These are phyloP conservation scores for Zygotorulaspora sp. DNA, from an alignment of 805 yeast genomes.

Conservation along the genomic window DNA sequence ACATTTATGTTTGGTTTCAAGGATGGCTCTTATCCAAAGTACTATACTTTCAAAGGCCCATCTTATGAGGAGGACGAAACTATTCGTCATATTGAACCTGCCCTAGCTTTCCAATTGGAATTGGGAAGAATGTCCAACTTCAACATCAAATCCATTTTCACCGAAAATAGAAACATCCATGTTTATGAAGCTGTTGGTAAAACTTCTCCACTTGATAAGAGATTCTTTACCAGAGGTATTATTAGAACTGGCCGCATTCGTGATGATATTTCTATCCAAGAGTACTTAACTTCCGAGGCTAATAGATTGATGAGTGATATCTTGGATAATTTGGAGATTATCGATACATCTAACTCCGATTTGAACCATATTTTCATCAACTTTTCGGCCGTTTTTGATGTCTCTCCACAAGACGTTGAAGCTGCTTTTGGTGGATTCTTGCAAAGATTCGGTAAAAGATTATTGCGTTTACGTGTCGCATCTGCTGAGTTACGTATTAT, in stretches of 20 bases:
- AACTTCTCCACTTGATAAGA: slow-evolving; percentile 86
- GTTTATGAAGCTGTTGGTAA: slow-evolving; percentile 96
- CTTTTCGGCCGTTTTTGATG: slow-evolving; percentile 92
- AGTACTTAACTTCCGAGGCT: slow-evolving; percentile 93
- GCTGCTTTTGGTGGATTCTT: slow-evolving; percentile 96
- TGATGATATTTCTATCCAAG: slow-evolving; percentile 88
- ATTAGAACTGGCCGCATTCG: slow-evolving; percentile 93
- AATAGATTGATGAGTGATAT: slow-evolving; percentile 94
- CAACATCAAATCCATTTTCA: slow-evolving; percentile 88
- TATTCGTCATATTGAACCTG: slow-evolving; percentile 97
- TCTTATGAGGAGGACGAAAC: slow-evolving; percentile 81
- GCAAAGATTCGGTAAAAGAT: slow-evolving; percentile 94
- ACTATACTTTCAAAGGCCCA: slow-evolving; percentile 92
- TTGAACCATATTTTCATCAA: slow-evolving; percentile 95
- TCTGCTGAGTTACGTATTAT: slow-evolving; percentile 97
- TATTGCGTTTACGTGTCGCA: slow-evolving; percentile 94
- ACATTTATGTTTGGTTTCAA: slow-evolving; percentile 83
- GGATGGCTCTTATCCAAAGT: slow-evolving; percentile 87
- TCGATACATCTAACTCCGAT: slow-evolving; percentile 92
- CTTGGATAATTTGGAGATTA: slow-evolving; percentile 88
- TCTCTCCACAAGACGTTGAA: slow-evolving; percentile 92
- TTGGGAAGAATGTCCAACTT: slow-evolving; percentile 91
- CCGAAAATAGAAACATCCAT: slow-evolving; percentile 95
- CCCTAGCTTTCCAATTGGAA: slow-evolving; percentile 95
- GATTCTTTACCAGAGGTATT: slow-evolving; percentile 96